Conservation (phyloP, 768 basidiomycete species). For the Boletus subcaerulescens region DNA sequence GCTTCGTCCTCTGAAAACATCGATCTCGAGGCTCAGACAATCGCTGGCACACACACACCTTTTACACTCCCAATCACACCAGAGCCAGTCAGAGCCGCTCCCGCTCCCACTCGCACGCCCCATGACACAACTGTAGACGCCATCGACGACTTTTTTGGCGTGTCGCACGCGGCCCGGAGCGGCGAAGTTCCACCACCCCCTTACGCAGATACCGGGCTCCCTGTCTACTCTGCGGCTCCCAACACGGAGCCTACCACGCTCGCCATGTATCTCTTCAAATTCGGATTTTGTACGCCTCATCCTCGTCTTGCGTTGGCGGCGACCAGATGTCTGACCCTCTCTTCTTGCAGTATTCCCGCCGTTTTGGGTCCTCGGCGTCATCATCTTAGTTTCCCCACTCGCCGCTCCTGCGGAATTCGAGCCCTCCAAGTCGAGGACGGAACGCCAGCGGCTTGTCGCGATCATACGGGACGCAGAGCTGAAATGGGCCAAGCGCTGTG, state of each 20-base stretch:
- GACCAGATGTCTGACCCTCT: not conserved
- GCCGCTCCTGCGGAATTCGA: slow-evolving; percentile 29
- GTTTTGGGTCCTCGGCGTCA: slow-evolving; percentile 44
- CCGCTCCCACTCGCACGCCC: slow-evolving; percentile 5
- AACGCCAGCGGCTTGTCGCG: slow-evolving; percentile 31
- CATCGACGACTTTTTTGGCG: slow-evolving; percentile 31
- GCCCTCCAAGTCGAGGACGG: slow-evolving; percentile 35
- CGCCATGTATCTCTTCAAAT: slow-evolving; percentile 47
- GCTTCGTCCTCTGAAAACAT: slow-evolving; percentile 2
- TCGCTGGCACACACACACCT: slow-evolving; percentile 4
- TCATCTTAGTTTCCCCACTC: slow-evolving; percentile 42
- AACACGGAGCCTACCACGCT: slow-evolving; percentile 40
- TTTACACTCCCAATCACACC: slow-evolving; percentile 6
- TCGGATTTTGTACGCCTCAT: slow-evolving; percentile 44
- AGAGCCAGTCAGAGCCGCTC: slow-evolving; percentile 3
- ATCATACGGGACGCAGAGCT: slow-evolving; percentile 36
- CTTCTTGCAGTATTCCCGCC: slow-evolving; percentile 42
- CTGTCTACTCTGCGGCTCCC: slow-evolving; percentile 31
- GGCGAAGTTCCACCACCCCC: slow-evolving; percentile 27
- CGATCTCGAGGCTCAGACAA: slow-evolving; percentile 18
- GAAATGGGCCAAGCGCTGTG: slow-evolving; percentile 42
- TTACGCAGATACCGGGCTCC: slow-evolving; percentile 31
- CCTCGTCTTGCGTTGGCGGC: not conserved
- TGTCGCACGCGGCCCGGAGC: slow-evolving; percentile 11
- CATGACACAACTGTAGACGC: slow-evolving; percentile 4